Percentiles rank a stretch among this genome's conserved stretches.
Conservation (phyloP, 2,329 filamentous ascomycete species). For the Nectriaceae sp. region DNA sequence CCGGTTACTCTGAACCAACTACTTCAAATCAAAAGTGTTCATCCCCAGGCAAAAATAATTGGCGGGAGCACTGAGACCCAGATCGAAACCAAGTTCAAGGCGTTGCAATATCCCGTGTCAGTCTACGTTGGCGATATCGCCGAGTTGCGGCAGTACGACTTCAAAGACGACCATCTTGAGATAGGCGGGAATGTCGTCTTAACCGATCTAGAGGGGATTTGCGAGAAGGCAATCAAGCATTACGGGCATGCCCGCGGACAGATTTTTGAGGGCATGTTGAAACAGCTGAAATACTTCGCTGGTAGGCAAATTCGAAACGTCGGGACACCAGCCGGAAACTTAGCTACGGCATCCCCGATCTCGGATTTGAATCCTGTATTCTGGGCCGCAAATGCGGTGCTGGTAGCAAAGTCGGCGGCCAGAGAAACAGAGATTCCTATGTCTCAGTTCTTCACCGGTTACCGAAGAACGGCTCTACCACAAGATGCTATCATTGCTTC, state of each 20-base stretch:
- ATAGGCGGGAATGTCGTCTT: conserved; percentile 91
- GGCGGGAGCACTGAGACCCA: conserved; percentile 96
- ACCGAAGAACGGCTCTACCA: conserved; percentile 80
- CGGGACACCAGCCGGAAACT: conserved; percentile 92
- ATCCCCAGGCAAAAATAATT: conserved; percentile 89
- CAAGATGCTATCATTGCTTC: conserved; percentile 82
- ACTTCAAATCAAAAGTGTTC: conserved; percentile 84
- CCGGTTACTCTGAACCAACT: conserved; percentile 86
- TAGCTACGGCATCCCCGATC: conserved; percentile 93
- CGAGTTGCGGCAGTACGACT: conserved; percentile 79
- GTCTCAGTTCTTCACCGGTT: conserved; percentile 89
- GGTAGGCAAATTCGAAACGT: conserved; percentile 95
- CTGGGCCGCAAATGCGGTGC: conserved; percentile 78
- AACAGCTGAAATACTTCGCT: conserved; percentile 93
- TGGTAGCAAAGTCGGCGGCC: conserved; percentile 76
- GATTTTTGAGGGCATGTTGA: conserved; percentile 86
- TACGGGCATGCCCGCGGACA: conserved; percentile 75
- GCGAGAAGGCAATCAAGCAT: conserved; percentile 73
- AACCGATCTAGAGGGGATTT: conserved; percentile 87
- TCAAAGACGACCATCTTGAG: conserved; percentile 81
- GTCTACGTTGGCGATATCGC: conserved; percentile 93
- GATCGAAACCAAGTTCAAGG: conserved; percentile 98
- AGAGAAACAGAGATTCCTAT: conserved; percentile 86
- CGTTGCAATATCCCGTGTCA: conserved; percentile 83
- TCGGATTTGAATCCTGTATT: conserved; percentile 95